Percentiles rank a stretch among this genome's conserved stretches.
Evolutionary conservation across 495 filamentous ascomycete species (phyloP).

Genomic region (Hypoxylon perforatum): DNA sequence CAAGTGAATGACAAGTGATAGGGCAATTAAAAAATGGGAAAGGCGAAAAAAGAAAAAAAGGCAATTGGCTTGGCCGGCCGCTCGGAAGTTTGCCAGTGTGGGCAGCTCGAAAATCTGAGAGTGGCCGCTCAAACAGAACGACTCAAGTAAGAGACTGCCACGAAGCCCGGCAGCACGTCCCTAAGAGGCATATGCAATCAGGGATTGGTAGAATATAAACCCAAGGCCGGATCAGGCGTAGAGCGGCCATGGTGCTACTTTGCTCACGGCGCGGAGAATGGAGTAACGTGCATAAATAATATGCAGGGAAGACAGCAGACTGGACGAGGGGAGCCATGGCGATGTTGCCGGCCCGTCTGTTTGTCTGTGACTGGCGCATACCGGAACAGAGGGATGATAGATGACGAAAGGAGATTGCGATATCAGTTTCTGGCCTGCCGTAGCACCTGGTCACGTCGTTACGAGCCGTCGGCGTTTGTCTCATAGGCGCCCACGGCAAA

Average conservation of each 20-base stretch:
- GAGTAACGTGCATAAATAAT: conserved; percentile 46
- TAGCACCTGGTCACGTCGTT: conserved; percentile 19
- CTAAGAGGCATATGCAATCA: conserved; percentile 41
- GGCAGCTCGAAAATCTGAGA: conserved; percentile 20
- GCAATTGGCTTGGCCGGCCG: conserved; percentile 32
- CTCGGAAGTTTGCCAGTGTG: conserved; percentile 41
- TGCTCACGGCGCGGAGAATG: conserved; percentile 37
- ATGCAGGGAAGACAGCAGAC: conserved; percentile 40
- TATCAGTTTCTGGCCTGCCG: conserved; percentile 17
- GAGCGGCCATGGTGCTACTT: conserved; percentile 38
- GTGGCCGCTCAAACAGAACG: conserved; percentile 29
- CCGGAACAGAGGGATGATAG: not conserved
- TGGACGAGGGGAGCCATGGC: conserved; percentile 27
- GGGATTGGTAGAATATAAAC: conserved; percentile 38
- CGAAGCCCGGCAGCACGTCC: conserved; percentile 51
- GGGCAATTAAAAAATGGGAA: conserved; percentile 21
- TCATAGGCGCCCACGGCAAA: conserved; percentile 25
- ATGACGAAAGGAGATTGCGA: conserved; percentile 12
- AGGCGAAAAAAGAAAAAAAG: conserved; percentile 19
- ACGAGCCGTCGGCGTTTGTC: conserved; percentile 13
- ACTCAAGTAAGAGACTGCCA: conserved; percentile 60
- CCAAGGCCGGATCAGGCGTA: conserved; percentile 41
- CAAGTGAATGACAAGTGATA: conserved; percentile 11
- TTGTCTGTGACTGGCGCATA: conserved; percentile 35
- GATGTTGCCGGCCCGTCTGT: conserved; percentile 35